Base-by-base conservation (phyloP, 345 rosid genomes). In the Rhizophora apiculata region DNA sequence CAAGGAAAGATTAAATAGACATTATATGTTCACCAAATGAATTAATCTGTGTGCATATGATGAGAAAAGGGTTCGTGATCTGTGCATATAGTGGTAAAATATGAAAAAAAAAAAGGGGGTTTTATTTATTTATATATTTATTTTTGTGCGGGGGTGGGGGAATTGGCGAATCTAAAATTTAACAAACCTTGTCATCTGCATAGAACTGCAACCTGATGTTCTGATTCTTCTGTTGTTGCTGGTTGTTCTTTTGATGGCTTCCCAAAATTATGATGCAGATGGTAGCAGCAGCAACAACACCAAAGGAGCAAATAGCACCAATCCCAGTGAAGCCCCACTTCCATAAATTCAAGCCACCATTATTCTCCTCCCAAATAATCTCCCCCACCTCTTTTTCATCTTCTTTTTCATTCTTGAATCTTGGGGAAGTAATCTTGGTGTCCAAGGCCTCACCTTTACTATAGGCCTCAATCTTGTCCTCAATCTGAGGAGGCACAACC, bases 271-370 rank as follows among this genome's bases (percentile, higher is more conserved):
- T 63, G 68, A 88, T 79, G 62, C 90, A 88, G 8, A 90, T 65
- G 15, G 96, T 86, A 57, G 93, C 96, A 24, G 97, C 97, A 56
- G 99, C 97, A 56, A 96, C 97, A 70, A 86, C 82, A n/a, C 98
- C 98, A n/a, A 95, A 90, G 3, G 98, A 87, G 63, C 98, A 95
- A 57, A 95, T 82, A 9, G 99, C 91, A 74, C 97, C 96, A 65
- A 95, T 81, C 53, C 99, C 96, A 55, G 80, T 87, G 37, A 88
- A 80, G 76, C 98, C 81, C 92, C 83, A 78, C 72, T 90, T 92
- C 96, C 97, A 87, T 0, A 94, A 19, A 60, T 88, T 87, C 78
- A 86, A 48, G 26, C 86, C 87, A 24, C 76, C 76, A 30, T 66
- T 55, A 46, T 54, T 61, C 57, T 74, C 84, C 65, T 83, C 90